These are phyloP conservation scores for Macroventuria anomochaeta DNA, from an alignment of 2,329 filamentous ascomycete genomes.

Conservation along the genomic window DNA sequence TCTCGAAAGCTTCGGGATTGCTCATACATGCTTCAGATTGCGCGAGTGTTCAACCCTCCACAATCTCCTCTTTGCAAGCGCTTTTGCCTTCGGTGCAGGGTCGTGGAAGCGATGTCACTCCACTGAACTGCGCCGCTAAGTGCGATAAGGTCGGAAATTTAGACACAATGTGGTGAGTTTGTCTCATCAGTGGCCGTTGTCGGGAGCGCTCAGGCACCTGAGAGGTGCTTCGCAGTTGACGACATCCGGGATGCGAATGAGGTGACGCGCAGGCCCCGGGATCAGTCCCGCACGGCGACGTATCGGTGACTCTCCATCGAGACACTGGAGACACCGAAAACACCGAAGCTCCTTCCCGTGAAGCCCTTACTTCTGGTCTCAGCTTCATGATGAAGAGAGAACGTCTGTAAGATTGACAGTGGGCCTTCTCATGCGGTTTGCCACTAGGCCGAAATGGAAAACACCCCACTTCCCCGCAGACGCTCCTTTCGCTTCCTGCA, in stretches of 20 bases:
- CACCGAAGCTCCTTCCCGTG: too few species aligned
- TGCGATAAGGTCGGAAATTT: conserved; percentile 1
- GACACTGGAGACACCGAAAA: conserved; percentile 1
- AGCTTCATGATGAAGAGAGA: neutral
- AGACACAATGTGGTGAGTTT: neutral
- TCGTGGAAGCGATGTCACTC: neutral
- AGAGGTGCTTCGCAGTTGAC: conserved; percentile 13
- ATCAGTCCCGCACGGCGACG: too few species aligned
- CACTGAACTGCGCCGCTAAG: conserved; percentile 5
- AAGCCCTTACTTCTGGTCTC: too few species aligned
- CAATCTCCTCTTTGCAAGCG: neutral
- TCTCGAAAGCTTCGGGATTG: conserved; percentile 10
- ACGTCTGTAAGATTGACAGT: neutral
- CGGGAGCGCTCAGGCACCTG: neutral
- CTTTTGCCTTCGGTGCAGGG: neutral
- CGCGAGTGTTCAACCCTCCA: conserved; percentile 12
- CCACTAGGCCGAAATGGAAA: neutral
- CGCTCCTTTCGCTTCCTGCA: too few species aligned
- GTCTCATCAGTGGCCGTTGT: conserved; percentile 3
- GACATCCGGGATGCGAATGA: conserved; percentile 16
- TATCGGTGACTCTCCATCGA: too few species aligned
- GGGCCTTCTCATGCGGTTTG: neutral
- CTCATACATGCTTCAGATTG: conserved; percentile 22
- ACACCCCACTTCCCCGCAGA: neutral
- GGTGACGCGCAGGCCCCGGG: conserved; percentile 3